These are phyloP conservation scores for Globisporangium echinulatum DNA, from an alignment of 352 stramenopile species.

Conservation along the genomic window DNA sequence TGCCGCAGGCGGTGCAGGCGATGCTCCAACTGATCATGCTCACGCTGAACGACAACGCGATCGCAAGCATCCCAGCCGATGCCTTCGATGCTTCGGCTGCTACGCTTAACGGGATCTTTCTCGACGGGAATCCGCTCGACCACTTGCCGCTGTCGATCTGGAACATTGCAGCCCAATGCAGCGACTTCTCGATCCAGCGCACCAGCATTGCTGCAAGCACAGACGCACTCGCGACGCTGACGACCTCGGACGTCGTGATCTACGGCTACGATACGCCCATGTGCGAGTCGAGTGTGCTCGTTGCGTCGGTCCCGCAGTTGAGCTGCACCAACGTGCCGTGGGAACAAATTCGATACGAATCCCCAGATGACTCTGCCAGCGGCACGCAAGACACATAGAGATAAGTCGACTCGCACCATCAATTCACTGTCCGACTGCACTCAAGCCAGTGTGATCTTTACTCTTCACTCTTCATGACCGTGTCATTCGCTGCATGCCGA, in stretches of 20 bases:
- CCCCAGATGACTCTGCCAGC: too few species aligned
- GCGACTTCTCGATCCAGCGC: conserved; percentile 8
- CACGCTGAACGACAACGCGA: conserved; percentile 1
- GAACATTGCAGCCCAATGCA: neutral
- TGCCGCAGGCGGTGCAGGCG: neutral
- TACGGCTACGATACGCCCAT: conserved; percentile 3
- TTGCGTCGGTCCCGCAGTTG: neutral
- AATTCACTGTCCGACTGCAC: too few species aligned
- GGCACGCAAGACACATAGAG: too few species aligned
- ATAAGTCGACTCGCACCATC: too few species aligned
- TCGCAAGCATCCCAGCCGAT: neutral
- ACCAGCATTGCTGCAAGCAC: neutral
- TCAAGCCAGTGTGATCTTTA: too few species aligned
- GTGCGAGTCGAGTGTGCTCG: neutral
- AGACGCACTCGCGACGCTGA: neutral
- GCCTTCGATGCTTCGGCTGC: neutral
- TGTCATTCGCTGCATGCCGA: too few species aligned
- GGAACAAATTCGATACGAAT: too few species aligned
- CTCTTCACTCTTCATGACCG: too few species aligned
- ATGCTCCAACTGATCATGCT: conserved; percentile 4
- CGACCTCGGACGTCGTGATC: neutral
- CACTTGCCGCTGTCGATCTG: conserved; percentile 1
- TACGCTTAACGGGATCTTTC: neutral
- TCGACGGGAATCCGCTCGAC: neutral
- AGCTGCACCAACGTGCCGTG: neutral